Evolutionary conservation across 768 basidiomycete genomes (phyloP), one percentile per base, ranked within the genome.

Genomic region (Xanthoconium purpureum): DNA sequence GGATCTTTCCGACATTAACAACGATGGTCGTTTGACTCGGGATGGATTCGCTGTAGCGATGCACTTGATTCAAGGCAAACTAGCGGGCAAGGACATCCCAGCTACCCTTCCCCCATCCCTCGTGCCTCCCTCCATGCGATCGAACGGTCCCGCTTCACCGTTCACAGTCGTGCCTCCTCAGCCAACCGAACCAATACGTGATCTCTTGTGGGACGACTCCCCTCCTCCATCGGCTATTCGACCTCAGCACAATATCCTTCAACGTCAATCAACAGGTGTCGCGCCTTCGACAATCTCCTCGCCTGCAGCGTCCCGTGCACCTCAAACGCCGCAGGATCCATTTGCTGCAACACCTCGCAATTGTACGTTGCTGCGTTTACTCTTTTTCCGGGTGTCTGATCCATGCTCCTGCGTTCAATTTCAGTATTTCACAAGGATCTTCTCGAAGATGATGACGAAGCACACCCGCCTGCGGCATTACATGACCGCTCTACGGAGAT

Each of bases 41-140:
- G 95, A 98, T 47, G 92, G 94, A 14, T 98, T 99, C 71, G 96
- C 97, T 9, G 88, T 98, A 44, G 97, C 94, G 5, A 84, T 95
- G 84, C 84, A 96, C 73, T 80, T 99, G 36, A 98, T 99, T 64
- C 90, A 91, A 72, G 82, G 81, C 66, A 93, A 88, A 71, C 74
- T 97, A 10, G 78, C 82, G 8, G 94, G 96, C 17, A 84, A 83
- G 58, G 87, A 89, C 3, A 73, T 97, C 44, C 92, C 93, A 1
- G 64, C 77, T 0, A 68, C 72, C n/a, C 76, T 99, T 30, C 92
- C 94, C 5, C 73, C 71, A 37, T 80, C 84, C 35, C 77, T 98
- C 45, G 70, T 97, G 7, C 97, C 97, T 8, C 95, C 94, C 3
- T 84, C 88, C 2, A 78, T 90, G 77, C 87, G 94, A 29, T 64